These are phyloP conservation scores for Sclerospora graminicola DNA, from an alignment of 352 stramenopile species.

Conservation along the genomic window DNA sequence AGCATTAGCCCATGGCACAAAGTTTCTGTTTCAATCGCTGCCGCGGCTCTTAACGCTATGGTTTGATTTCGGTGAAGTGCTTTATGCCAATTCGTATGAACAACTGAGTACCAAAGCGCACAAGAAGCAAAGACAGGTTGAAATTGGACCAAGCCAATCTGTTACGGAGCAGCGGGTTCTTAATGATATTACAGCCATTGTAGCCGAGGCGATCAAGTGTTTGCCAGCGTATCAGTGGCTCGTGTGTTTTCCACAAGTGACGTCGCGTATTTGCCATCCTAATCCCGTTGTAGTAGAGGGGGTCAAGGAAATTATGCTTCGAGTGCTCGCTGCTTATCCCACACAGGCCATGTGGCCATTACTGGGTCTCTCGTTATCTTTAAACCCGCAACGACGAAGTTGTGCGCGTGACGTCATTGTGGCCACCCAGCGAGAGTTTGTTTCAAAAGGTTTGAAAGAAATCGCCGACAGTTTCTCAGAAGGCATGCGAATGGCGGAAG, in stretches of 20 bases:
- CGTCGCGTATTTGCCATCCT: conserved; percentile 90
- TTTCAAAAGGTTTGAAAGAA: conserved; percentile 49
- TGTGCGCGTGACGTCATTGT: conserved; percentile 57
- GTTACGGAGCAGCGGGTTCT: conserved; percentile 54
- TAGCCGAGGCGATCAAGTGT: conserved; percentile 41
- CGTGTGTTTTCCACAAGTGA: conserved; percentile 96
- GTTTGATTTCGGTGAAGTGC: conserved; percentile 92
- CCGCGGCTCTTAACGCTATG: conserved; percentile 95
- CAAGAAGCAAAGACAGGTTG: conserved; percentile 53
- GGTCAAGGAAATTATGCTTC: conserved; percentile 91
- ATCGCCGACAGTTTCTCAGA: conserved; percentile 79
- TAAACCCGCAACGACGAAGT: conserved; percentile 62
- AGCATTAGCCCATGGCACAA: conserved; percentile 75
- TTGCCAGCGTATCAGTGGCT: conserved; percentile 93
- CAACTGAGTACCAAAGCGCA: conserved; percentile 34
- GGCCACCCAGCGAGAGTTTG: conserved; percentile 50
- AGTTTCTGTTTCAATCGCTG: conserved; percentile 96
- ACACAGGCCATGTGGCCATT: conserved; percentile 96
- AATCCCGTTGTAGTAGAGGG: conserved; percentile 76
- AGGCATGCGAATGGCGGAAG: conserved; percentile 86
- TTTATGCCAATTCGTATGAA: conserved; percentile 28
- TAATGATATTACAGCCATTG: conserved; percentile 47
- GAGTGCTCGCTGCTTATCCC: conserved; percentile 90
- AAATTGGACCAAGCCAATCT: conserved; percentile 42
- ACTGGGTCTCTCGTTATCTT: conserved; percentile 89